These are phyloP conservation scores for Sanghuangporus baumii DNA, from an alignment of 1,284 basidiomycete genomes.

Conservation along the genomic window DNA sequence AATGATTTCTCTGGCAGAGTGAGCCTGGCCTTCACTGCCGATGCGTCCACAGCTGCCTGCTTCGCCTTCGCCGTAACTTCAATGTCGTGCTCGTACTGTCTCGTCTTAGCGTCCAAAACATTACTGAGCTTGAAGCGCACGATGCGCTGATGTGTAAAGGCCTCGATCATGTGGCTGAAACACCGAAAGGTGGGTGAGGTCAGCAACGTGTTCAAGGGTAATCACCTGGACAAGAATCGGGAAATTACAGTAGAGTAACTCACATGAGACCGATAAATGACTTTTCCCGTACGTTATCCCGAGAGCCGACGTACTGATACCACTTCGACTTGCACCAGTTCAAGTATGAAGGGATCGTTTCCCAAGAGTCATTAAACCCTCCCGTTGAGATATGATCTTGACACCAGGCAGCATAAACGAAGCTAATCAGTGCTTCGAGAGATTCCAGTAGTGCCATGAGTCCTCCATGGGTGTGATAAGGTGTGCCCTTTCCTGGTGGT, in stretches of 20 bases:
- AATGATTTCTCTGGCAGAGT: slow-evolving; percentile 56
- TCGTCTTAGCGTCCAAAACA: slow-evolving; percentile 37
- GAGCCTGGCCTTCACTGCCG: slow-evolving; percentile 32
- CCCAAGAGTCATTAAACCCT: slow-evolving; percentile 55
- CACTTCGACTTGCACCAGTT: slow-evolving; percentile 65
- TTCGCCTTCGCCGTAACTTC: slow-evolving; percentile 27
- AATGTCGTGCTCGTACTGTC: slow-evolving; percentile 29
- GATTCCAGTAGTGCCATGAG: slow-evolving; percentile 71
- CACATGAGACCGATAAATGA: slow-evolving; percentile 74
- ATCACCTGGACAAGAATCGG: slow-evolving; percentile 18
- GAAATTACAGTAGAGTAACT: slow-evolving; percentile 30
- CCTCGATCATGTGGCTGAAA: slow-evolving; percentile 66
- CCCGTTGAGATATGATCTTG: slow-evolving; percentile 49
- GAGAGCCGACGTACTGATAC: slow-evolving; percentile 49
- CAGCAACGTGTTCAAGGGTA: slow-evolving; percentile 9
- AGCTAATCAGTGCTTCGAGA: slow-evolving; percentile 66
- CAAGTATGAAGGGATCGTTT: slow-evolving; percentile 55
- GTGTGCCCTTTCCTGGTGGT: slow-evolving; percentile 56
- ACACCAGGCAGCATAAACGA: slow-evolving; percentile 68
- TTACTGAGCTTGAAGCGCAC: slow-evolving; percentile 34
- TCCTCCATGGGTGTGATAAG: slow-evolving; percentile 65
- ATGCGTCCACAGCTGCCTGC: slow-evolving; percentile 27
- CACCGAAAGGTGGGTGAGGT: slow-evolving; percentile 22
- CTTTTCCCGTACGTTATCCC: slow-evolving; percentile 53
- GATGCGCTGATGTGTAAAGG: slow-evolving; percentile 59